Conservation (phyloP, 495 filamentous ascomycete genomes). For the Thozetella sp. region DNA sequence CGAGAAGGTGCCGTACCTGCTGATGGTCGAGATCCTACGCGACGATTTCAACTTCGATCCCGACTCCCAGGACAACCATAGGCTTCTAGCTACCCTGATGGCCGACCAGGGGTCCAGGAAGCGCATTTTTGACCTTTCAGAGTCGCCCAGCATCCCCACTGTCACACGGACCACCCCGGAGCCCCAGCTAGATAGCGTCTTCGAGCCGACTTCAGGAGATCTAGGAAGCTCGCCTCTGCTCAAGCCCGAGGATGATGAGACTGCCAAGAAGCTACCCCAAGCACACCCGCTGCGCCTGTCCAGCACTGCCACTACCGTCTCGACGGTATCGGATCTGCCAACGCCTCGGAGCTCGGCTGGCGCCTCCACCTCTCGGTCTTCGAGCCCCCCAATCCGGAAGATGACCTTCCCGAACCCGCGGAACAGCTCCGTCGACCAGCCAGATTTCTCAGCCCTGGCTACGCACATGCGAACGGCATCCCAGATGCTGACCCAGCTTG, state of each 20-base stretch:
- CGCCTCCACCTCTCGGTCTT: conserved; percentile 57
- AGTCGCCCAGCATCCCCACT: conserved; percentile 32
- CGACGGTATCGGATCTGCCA: conserved; percentile 46
- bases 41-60: conserved; percentile 79
- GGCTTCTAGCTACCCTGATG: conserved; percentile 59
- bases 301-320: conserved; percentile 55
- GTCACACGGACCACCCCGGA: conserved; percentile 29
- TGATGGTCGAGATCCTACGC: conserved; percentile 74
- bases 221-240: conserved; percentile 68
- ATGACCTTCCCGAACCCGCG: conserved; percentile 46
- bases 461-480: conserved; percentile 80
- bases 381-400: conserved; percentile 56
- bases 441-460: conserved; percentile 73
- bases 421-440: conserved; percentile 53
- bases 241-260: conserved; percentile 47
- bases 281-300: conserved; percentile 48
- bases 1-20: conserved; percentile 74
- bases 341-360: conserved; percentile 61
- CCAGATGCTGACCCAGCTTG: conserved; percentile 78
- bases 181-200: conserved; percentile 67
- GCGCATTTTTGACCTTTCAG: conserved; percentile 68
- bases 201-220: conserved; percentile 73
- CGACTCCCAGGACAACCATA: conserved; percentile 63
- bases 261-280: conserved; percentile 12
- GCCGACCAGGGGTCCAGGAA: conserved; percentile 62